These are phyloP conservation scores for Colletotrichum cereale DNA, from an alignment of 2,329 filamentous ascomycete genomes.

Conservation along the genomic window DNA sequence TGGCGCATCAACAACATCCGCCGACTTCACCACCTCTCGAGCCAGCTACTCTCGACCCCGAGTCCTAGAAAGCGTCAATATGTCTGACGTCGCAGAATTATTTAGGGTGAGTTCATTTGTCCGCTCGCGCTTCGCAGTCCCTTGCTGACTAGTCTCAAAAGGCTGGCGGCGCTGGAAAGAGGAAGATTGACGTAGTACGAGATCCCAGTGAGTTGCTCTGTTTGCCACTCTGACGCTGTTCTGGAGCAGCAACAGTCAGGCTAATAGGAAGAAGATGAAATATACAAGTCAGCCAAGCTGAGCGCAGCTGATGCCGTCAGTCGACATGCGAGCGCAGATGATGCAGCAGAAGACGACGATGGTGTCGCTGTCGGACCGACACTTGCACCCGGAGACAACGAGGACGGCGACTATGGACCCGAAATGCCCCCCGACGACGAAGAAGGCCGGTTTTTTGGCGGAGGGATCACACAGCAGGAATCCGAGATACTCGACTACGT, in stretches of 20 bases:
- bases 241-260: not conserved
- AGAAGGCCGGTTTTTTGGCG: slow-evolving; percentile 95
- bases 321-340: slow-evolving; percentile 60
- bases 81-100: slow-evolving; percentile 71
- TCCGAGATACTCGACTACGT: slow-evolving; percentile 90
- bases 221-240: not conserved
- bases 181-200: slow-evolving; percentile 71
- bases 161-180: slow-evolving; percentile 66
- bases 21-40: not conserved
- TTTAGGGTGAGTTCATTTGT: slow-evolving; percentile 61
- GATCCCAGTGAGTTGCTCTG: slow-evolving; percentile 68
- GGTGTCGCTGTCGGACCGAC: slow-evolving; percentile 64
- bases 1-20: not conserved
- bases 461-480: slow-evolving; percentile 85
- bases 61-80: slow-evolving; percentile 43
- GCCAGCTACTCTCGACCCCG: not conserved
- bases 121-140: not conserved
- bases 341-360: slow-evolving; percentile 56
- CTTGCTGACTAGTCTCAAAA: slow-evolving; percentile 49
- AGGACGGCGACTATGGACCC: slow-evolving; percentile 54
- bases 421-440: slow-evolving; percentile 74
- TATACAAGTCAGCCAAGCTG: slow-evolving; percentile 73
- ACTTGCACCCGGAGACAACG: slow-evolving; percentile 60
- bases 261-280: slow-evolving; percentile 59
- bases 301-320: slow-evolving; percentile 57